A percentile compares a stretch with the other conserved stretches of the same genome.
Conservation (phyloP, 2,329 filamentous ascomycete species). For the Monosporascus sp. region DNA sequence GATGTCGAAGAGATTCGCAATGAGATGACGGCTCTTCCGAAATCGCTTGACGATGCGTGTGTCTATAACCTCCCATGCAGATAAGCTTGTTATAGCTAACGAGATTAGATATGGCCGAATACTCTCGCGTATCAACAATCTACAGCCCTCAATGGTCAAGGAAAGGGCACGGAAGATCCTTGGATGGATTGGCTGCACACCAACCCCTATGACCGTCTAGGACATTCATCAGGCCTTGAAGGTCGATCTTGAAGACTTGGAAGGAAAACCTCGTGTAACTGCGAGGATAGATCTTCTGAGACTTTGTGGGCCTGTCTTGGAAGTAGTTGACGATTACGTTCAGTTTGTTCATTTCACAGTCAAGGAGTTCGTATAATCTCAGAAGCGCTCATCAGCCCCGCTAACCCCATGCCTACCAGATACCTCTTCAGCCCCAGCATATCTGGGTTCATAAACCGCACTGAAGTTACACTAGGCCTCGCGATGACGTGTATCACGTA, state of each 20-base stretch:
- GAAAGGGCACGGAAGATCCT: slow-evolving; percentile 11
- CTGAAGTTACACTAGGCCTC: not conserved
- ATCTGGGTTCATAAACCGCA: slow-evolving; percentile 2
- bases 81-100: too few species aligned
- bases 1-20: slow-evolving; percentile 13
- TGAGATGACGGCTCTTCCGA: slow-evolving; percentile 21
- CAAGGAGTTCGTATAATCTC: slow-evolving; percentile 16
- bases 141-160: not conserved
- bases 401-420: too few species aligned
- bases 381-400: too few species aligned
- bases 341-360: slow-evolving; percentile 30
- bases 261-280: not conserved
- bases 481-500: slow-evolving; percentile 1
- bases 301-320: slow-evolving; percentile 26
- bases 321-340: slow-evolving; percentile 20
- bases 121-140: slow-evolving; percentile 2
- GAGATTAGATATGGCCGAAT: too few species aligned
- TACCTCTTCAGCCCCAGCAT: not conserved
- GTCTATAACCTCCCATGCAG: not conserved
- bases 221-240: slow-evolving; percentile 13
- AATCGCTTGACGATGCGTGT: slow-evolving; percentile 26
- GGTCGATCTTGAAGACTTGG: not conserved
- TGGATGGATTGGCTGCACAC: slow-evolving; percentile 17
- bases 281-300: slow-evolving; percentile 9
- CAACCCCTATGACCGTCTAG: slow-evolving; percentile 10